A percentile compares a stretch with the other conserved stretches of the same genome.
Conservation (phyloP, 1,139 yeast species). For the Sugiyamaella paludigena region DNA sequence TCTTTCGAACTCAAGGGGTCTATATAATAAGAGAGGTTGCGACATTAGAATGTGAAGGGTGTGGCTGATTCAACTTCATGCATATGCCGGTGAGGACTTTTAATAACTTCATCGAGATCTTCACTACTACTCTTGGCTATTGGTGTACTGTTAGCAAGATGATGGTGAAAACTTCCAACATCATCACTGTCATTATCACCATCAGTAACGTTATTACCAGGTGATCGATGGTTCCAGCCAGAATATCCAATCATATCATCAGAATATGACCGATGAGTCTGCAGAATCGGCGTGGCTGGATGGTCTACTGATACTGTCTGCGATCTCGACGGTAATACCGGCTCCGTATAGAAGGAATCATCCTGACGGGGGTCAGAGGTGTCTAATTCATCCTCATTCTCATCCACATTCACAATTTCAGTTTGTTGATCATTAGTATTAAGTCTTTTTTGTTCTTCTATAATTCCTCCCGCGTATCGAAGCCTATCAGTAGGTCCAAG, state of each 20-base stretch:
- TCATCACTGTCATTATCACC: conserved; percentile 1
- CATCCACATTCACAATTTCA: not conserved
- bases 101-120: conserved; percentile 5
- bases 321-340: not conserved
- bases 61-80: not conserved
- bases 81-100: conserved; percentile 10
- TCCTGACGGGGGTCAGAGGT: conserved; percentile 1
- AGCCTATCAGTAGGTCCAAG: too few relatives aligned
- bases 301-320: not conserved
- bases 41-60: conserved; percentile 1
- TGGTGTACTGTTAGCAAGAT: not conserved
- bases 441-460: not conserved
- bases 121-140: not conserved
- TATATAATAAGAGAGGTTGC: too few relatives aligned
- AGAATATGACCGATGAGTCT: conserved; percentile 3
- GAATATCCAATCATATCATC: conserved; percentile 11
- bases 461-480: too few relatives aligned
- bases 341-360: conserved; percentile 14
- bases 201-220: not conserved
- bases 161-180: not conserved
- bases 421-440: not conserved
- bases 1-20: too few relatives aligned
- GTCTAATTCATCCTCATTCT: not conserved
- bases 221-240: not conserved
- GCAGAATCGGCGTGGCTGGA: conserved; percentile 7